Percentiles rank a stretch among this genome's conserved stretches.
phyloP scores from a whole-genome alignment of 441 rosid species.

The Gossypium davidsonii region DNA sequence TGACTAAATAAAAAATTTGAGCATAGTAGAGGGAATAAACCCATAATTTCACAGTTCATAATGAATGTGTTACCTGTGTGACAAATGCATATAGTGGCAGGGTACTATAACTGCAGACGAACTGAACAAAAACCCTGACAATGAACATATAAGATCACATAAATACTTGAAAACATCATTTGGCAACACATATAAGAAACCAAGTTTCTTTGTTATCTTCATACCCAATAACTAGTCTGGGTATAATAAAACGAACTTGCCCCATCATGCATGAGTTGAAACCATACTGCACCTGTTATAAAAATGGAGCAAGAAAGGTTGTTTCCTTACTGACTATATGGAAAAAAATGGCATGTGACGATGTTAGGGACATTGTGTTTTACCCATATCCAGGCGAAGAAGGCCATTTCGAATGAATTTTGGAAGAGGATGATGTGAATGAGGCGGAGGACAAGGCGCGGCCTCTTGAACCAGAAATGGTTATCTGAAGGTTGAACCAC shows the following conservation, averaged over 20 bases:
- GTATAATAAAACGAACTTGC: constrained; percentile 43
- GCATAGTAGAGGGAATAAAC: no score
- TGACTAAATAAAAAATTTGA: no score
- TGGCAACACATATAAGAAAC: not conserved
- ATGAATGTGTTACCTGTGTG: constrained; percentile 49
- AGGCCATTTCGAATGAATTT: constrained; percentile 75
- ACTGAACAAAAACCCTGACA: constrained; percentile 51
- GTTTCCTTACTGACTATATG: not conserved
- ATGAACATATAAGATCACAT: not conserved
- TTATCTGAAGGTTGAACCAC: constrained; percentile 74
- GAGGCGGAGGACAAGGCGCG: constrained; percentile 49
- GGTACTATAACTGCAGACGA: constrained; percentile 91
- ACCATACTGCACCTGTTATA: constrained; percentile 61
- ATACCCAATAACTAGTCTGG: constrained; percentile 82
- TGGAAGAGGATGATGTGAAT: constrained; percentile 83
- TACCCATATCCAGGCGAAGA: constrained; percentile 77
- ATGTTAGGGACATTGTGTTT: not conserved
- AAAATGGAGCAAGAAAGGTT: not conserved
- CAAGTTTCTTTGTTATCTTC: not conserved
- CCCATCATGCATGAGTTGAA: constrained; percentile 79
- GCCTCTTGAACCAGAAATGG: constrained; percentile 70
- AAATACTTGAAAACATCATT: not conserved
- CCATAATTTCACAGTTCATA: not conserved
- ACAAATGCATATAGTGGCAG: constrained; percentile 83
- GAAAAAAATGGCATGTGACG: not conserved